Conservation (phyloP, 108 stramenopile species). For the Discostella stelligeroides region DNA sequence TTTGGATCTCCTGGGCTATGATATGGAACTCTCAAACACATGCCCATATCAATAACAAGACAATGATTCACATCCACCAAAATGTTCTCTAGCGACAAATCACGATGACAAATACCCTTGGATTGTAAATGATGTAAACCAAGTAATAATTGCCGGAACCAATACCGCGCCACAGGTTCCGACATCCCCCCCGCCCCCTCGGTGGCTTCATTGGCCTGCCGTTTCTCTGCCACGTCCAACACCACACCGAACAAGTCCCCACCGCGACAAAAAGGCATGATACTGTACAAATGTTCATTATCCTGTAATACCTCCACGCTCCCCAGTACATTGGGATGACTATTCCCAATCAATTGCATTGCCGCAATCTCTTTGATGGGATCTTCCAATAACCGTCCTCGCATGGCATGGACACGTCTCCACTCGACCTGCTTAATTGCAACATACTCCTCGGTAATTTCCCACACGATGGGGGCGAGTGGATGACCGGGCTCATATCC, state of each 20-base stretch:
- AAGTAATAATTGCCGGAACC: constrained; percentile 88
- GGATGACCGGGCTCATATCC: constrained; percentile 79
- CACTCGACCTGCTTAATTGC: constrained; percentile 94
- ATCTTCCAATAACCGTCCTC: constrained; percentile 86
- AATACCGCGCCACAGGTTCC: constrained; percentile 82
- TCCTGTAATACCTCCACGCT: constrained; percentile 83
- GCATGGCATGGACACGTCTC: constrained; percentile 74
- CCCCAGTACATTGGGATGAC: constrained; percentile 77
- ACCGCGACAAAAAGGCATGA: constrained; percentile 89
- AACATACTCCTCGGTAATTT: constrained; percentile 69
- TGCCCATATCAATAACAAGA: constrained; percentile 94
- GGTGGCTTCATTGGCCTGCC: constrained; percentile 48
- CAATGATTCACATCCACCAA: constrained; percentile 78
- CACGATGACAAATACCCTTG: constrained; percentile 89
- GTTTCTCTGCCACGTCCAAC: constrained; percentile 72
- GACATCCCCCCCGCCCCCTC: constrained; percentile 81
- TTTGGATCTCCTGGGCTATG: constrained; percentile 28
- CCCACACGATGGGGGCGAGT: constrained; percentile 83
- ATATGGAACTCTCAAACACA: constrained; percentile 93
- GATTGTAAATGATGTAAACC: constrained; percentile 87
- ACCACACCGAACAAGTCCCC: constrained; percentile 92
- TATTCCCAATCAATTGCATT: constrained; percentile 80
- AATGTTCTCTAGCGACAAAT: constrained; percentile 90
- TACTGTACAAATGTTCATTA: constrained; percentile 78
- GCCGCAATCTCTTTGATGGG: constrained; percentile 90